Conservation (phyloP, 176 grass and related monocot species). For the Hordeum marinum region DNA sequence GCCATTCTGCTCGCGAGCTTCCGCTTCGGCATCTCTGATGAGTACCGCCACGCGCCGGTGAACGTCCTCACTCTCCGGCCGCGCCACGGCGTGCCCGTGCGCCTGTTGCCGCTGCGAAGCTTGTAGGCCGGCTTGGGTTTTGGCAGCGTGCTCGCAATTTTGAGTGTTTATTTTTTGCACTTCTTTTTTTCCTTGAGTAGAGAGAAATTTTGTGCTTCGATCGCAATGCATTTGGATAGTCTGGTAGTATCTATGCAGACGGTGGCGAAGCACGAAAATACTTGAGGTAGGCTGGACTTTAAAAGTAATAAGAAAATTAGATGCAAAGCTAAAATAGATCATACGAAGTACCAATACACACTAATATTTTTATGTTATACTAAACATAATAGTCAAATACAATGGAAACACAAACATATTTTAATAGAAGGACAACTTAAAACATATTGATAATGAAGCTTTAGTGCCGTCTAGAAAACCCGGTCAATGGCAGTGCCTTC, state of each 20-base stretch:
- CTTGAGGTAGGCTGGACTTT: no score
- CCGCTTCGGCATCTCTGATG: slow-evolving; percentile 75
- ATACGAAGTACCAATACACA: no score
- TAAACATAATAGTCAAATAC: no score
- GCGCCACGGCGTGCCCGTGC: slow-evolving; percentile 69
- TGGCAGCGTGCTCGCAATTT: slow-evolving; percentile 1
- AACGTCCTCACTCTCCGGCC: slow-evolving; percentile 87
- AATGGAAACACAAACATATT: no score
- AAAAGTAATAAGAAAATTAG: no score
- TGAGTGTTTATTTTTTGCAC: neutral
- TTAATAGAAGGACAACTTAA: no score
- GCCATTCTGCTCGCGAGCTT: slow-evolving; percentile 73
- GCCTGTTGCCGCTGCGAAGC: slow-evolving; percentile 46
- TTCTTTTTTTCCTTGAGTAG: neutral
- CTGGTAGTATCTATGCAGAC: neutral
- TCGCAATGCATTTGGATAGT: neutral
- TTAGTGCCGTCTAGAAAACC: no score
- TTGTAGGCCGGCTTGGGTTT: neutral
- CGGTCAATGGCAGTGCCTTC: no score
- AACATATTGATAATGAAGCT: no score
- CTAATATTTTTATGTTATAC: no score
- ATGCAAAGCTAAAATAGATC: no score
- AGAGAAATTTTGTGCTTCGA: slow-evolving; percentile 20
- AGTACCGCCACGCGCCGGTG: slow-evolving; percentile 81
- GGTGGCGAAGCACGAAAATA: no score